Base-by-base conservation (phyloP, 345 rosid genomes). In the Kandelia obovata region DNA sequence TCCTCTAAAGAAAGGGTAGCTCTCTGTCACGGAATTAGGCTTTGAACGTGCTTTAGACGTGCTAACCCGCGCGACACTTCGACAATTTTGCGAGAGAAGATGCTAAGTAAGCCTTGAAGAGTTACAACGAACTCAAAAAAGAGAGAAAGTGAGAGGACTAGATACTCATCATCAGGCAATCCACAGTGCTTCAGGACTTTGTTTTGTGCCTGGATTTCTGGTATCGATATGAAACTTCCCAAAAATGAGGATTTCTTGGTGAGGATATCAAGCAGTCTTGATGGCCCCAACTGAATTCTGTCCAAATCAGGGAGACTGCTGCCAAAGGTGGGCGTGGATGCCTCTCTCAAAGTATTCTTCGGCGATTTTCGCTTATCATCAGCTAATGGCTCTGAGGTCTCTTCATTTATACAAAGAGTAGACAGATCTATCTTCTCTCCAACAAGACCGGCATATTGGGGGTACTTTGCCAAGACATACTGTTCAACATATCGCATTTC, bases 401-500 rank as follows among this genome's bases (percentile, higher is more conserved):
- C 90, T 53, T 84, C 89, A 37, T 59, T 76, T 77, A 83, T 83
- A 57, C 86, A 84, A 43, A 83, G 87, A 69, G 78, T 83, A 32
- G 88, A 83, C 47, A 84, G 84, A 69, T 84, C 85, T 16, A 79
- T 67, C 66, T 73, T 73, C 63, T 83, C 82, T 57, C 87, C 88
- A 75, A 68, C 71, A 59, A 83, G 84, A 26, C 93, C 90, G 20
- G 80, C 84, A 71, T 84, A 86, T 10, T 86, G 89, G 1, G 90
- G 93, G 53, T 88, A 86, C 69, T 88, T 86, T 43, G 89, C 89
- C 74, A 86, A 56, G 30, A 88, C 87, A 70, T 88, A 86, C 43
- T 86, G 90, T 37, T 88, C 83, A 8, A 84, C 89, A 66, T 86
- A 88, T 76, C 82, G 85, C 86, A 83, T 88, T 65, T 88, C 93